Base-by-base conservation (phyloP, 495 filamentous ascomycete genomes). In the Aspergillus avenaceus region DNA sequence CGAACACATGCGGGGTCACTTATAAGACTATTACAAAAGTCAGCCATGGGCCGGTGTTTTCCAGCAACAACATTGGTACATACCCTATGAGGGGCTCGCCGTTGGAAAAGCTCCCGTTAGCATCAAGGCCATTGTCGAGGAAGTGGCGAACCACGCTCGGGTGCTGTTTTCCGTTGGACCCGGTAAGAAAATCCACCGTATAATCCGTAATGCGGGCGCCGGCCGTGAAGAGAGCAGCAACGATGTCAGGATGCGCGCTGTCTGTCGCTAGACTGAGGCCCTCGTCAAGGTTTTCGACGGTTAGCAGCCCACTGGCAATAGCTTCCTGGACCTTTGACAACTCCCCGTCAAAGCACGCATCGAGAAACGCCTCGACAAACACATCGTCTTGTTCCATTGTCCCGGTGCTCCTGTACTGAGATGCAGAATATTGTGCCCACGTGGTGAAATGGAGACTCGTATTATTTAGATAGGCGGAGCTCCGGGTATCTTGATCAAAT, bases 41-140 rank as follows among this genome's bases (percentile, higher is more conserved):
- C 29, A 32, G 29, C 14, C 11, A 3, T 32, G 11, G 3, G 12
- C 9, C 29, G 11, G 4, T 9, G 29, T 32, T n/a, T 32, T 32
- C 14, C 11, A n/a, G 11, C 14, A 32, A 32, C 14, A 32, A 32
- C 3, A 19, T 19, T 34, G 13, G n/a, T 2, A 36, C 45, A 18
- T 47, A 56, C 53, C 11, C 13, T 11, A 56, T 34, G 19, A 51
- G 21, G 26, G 48, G 53, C 12, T 47, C 42, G 53, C 53, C 43
- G 48, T 43, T 50, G 88, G 80, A 28, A 87, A 88, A 40, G 88
- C 89, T 59, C 91, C 88, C 63, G 91, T 91, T 65, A 89, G 95
- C 67, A 95, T 96, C 68, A 92, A 95, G 67, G 88, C 90, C 40
- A 91, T 95, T 87, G 75, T 93, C 70, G 85, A 82, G 25, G 28